Evolutionary conservation across 1,284 basidiomycete genomes (phyloP).

Genomic region (Tilletia horrida): DNA sequence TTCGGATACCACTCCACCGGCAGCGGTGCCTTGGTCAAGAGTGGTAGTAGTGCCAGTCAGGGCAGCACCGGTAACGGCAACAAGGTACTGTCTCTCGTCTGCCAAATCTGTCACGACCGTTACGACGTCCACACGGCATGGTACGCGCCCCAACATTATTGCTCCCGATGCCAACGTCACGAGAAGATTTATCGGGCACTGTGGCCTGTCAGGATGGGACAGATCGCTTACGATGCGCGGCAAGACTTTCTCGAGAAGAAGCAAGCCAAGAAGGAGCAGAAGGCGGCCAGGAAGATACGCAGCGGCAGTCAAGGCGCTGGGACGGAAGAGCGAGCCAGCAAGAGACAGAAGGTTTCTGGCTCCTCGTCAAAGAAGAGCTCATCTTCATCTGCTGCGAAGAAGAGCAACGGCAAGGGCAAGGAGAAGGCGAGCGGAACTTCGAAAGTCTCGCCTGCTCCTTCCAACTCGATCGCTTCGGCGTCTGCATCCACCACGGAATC

Average conservation of each 20-base stretch:
- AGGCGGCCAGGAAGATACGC: neutral
- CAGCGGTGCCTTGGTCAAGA: neutral
- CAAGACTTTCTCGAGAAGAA: constrained; percentile 9
- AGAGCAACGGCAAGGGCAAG: constrained; percentile 15
- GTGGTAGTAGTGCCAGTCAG: neutral
- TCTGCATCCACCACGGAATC: neutral
- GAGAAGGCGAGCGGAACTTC: constrained; percentile 8
- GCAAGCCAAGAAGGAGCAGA: constrained; percentile 15
- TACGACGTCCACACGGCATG: constrained; percentile 52
- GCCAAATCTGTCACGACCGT: constrained; percentile 45
- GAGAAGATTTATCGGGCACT: constrained; percentile 53
- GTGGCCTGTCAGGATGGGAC: constrained; percentile 42
- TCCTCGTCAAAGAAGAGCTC: constrained; percentile 3
- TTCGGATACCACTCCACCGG: neutral
- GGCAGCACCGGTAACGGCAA: neutral
- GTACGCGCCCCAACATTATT: constrained; percentile 53
- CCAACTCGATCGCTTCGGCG: neutral
- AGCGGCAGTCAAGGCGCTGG: constrained; percentile 6
- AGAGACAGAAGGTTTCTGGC: constrained; percentile 14
- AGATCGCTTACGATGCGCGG: constrained; percentile 14
- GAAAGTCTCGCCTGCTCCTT: neutral
- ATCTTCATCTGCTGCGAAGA: constrained; percentile 7
- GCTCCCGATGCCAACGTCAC: constrained; percentile 50
- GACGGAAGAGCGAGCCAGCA: neutral
- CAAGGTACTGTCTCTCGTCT: constrained; percentile 38